Evolutionary conservation across 78 protist species (phyloP).

Genomic region (Speleostelium caveatum): DNA sequence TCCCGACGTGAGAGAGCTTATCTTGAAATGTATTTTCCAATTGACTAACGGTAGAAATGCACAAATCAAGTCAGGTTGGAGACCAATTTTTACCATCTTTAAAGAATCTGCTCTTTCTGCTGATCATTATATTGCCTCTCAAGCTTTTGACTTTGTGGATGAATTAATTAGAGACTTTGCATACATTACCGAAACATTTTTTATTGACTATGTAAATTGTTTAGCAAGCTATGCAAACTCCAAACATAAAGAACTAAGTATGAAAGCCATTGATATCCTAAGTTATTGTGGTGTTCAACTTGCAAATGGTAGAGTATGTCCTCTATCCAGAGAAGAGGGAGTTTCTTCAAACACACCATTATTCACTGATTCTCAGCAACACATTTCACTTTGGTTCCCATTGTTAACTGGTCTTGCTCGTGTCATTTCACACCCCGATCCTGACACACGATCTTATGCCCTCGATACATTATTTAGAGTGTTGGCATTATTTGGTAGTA

Average conservation of each 20-base stretch:
- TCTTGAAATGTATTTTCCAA: slow-evolving; percentile 71
- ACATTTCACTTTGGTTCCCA: slow-evolving; percentile 85
- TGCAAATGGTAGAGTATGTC: slow-evolving; percentile 76
- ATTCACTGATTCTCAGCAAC: slow-evolving; percentile 77
- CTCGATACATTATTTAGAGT: slow-evolving; percentile 85
- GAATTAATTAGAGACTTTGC: slow-evolving; percentile 61
- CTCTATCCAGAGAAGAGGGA: slow-evolving; percentile 45
- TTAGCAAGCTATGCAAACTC: slow-evolving; percentile 88
- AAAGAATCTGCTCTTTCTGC: slow-evolving; percentile 23
- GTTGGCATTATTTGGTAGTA: slow-evolving; percentile 73
- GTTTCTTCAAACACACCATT: slow-evolving; percentile 26
- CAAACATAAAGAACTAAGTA: slow-evolving; percentile 7
- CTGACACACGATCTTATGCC: slow-evolving; percentile 83
- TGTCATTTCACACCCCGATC: slow-evolving; percentile 73
- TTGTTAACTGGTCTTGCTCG: slow-evolving; percentile 81
- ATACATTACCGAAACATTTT: slow-evolving; percentile 80
- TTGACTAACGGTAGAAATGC: slow-evolving; percentile 69
- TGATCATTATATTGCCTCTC: slow-evolving; percentile 28
- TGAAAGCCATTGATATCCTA: slow-evolving; percentile 78
- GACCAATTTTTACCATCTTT: slow-evolving; percentile 88
- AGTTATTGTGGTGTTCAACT: slow-evolving; percentile 72
- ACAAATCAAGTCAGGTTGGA: slow-evolving; percentile 97
- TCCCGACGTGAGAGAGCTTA: slow-evolving; percentile 62
- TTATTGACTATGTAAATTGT: slow-evolving; percentile 93
- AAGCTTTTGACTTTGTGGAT: slow-evolving; percentile 86